Percentiles rank a stretch among this genome's conserved stretches.
Conservation (phyloP, 1,284 basidiomycete species). For the Amylostereum areolatum region DNA sequence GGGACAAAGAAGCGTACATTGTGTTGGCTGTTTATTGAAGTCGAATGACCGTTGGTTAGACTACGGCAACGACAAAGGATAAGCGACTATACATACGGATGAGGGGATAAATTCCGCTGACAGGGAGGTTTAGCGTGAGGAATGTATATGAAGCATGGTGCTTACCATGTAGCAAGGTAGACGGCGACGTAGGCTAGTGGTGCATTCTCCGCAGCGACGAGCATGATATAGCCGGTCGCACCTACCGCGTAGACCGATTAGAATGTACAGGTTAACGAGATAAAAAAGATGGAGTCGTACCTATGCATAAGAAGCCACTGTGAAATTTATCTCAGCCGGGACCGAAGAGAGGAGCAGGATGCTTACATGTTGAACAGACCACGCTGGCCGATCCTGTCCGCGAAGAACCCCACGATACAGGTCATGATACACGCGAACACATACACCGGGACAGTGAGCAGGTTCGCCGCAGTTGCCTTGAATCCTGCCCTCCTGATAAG, state of each 20-base stretch:
- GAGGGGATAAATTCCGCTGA: slow-evolving; percentile 43
- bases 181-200: slow-evolving; percentile 38
- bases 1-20: slow-evolving; percentile 27
- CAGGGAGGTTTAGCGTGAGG: slow-evolving; percentile 2
- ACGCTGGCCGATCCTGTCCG: slow-evolving; percentile 38
- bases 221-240: slow-evolving; percentile 45
- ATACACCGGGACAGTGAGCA: slow-evolving; percentile 49
- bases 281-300: not conserved
- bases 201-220: slow-evolving; percentile 39
- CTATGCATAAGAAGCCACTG: slow-evolving; percentile 17
- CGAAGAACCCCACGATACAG: slow-evolving; percentile 38
- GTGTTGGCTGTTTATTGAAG: slow-evolving; percentile 33
- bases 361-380: slow-evolving; percentile 41
- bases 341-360: slow-evolving; percentile 3
- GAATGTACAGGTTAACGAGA: not conserved
- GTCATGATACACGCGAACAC: slow-evolving; percentile 46
- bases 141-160: not conserved
- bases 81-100: slow-evolving; percentile 30
- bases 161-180: slow-evolving; percentile 44
- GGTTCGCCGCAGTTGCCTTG: slow-evolving; percentile 44
- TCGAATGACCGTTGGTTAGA: not conserved
- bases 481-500: slow-evolving; percentile 24
- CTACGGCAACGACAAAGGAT: not conserved
- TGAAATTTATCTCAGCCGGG: slow-evolving; percentile 11
- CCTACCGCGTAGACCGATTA: slow-evolving; percentile 5